A percentile compares a stretch with the other conserved stretches of the same genome.
Conservation (phyloP, 129 eudicot genomes). For the Flaveria trinervia region DNA sequence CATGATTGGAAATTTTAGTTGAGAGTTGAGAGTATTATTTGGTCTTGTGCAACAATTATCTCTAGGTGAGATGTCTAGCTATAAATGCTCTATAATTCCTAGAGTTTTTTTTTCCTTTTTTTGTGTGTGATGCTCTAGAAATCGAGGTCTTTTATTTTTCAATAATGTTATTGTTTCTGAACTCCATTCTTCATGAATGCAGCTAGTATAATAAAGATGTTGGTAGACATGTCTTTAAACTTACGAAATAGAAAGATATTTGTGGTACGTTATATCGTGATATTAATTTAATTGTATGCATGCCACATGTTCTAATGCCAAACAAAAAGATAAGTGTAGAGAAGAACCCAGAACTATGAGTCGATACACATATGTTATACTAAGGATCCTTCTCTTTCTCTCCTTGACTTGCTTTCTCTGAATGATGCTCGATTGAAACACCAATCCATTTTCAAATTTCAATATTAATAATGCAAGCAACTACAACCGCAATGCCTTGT, state of each 20-base stretch:
- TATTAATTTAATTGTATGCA: background rate
- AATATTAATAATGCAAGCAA: background rate
- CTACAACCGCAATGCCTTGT: background rate
- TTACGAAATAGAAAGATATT: background rate
- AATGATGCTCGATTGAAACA: background rate
- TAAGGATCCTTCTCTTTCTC: background rate
- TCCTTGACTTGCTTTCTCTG: background rate
- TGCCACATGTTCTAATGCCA: background rate
- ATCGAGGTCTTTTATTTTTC: background rate
- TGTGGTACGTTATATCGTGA: background rate
- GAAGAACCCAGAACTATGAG: background rate
- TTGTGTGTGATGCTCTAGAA: background rate
- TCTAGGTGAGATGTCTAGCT: background rate
- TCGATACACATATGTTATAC: background rate
- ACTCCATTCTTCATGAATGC: background rate
- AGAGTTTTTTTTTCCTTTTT: background rate
- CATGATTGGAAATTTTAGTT: background rate
- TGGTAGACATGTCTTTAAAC: background rate
- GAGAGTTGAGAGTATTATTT: background rate
- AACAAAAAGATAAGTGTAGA: background rate
- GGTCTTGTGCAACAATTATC: background rate
- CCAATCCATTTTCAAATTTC: background rate
- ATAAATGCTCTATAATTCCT: background rate
- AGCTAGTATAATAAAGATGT: background rate
- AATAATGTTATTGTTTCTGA: background rate